Conservation (phyloP, 257 asterid genomes). For the Solanum appendiculatum region DNA sequence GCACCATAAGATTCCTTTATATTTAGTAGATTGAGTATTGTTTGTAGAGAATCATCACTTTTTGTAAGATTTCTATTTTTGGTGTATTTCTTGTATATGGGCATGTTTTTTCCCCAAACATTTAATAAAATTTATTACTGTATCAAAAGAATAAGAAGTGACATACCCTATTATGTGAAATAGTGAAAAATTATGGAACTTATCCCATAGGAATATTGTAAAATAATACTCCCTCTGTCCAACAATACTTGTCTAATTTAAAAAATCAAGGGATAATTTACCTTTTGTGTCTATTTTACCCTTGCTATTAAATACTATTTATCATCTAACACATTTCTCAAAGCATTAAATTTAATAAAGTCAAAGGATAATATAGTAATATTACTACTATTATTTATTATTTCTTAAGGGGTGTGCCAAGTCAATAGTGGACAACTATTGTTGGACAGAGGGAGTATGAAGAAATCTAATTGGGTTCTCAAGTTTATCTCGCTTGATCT, state of each 20-base stretch:
- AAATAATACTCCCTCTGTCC: no score
- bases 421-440: no score
- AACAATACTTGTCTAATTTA: no score
- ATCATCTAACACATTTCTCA: no score
- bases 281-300: no score
- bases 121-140: background rate
- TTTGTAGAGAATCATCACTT: background rate
- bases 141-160: background rate
- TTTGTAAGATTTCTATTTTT: background rate
- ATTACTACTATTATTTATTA: no score
- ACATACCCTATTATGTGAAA: background rate
- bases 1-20: background rate
- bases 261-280: no score
- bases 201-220: background rate
- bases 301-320: no score
- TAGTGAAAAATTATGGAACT: background rate
- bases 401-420: no score
- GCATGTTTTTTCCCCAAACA: background rate
- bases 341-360: no score
- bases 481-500: background rate
- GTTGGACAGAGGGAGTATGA: no score
- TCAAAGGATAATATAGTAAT: no score
- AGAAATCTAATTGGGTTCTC: background rate
- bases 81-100: background rate
- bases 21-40: background rate